These are phyloP conservation scores for Rhynchosporium graminicola DNA, from an alignment of 2,329 filamentous ascomycete species.

Conservation along the genomic window DNA sequence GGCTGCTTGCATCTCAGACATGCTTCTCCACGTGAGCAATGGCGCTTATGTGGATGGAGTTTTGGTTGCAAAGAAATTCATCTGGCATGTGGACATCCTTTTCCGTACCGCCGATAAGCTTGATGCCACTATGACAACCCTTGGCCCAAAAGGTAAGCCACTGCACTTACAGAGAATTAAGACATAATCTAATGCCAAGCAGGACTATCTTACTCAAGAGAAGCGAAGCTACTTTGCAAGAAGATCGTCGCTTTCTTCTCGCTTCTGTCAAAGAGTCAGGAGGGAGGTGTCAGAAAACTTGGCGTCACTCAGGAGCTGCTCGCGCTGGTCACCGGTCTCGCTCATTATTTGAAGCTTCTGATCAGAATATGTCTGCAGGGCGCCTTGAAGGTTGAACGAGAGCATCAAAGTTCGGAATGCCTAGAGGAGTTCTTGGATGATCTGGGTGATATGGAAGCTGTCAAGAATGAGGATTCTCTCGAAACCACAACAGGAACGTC, in stretches of 20 bases:
- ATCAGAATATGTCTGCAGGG: constrained; percentile 97
- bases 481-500: constrained; percentile 67
- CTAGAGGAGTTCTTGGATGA: constrained; percentile 82
- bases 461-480: constrained; percentile 70
- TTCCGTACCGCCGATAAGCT: constrained; percentile 87
- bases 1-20: constrained; percentile 96
- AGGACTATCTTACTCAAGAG: constrained; percentile 88
- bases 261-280: constrained; percentile 89
- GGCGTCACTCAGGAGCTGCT: constrained; percentile 97
- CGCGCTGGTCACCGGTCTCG: constrained; percentile 92
- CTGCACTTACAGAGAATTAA: not conserved
- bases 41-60: constrained; percentile 95
- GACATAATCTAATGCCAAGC: constrained; percentile 24
- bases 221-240: constrained; percentile 99
- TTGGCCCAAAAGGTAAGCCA: constrained; percentile 72
- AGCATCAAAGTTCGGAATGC: constrained; percentile 71
- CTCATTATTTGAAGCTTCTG: constrained; percentile 95
- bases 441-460: constrained; percentile 77
- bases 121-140: constrained; percentile 67
- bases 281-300: constrained; percentile 83
- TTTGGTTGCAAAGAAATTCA: constrained; percentile 92
- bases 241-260: constrained; percentile 99
- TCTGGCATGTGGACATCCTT: constrained; percentile 90
- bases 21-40: constrained; percentile 98
- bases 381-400: constrained; percentile 85